Base-by-base conservation (phyloP, 1,284 basidiomycete genomes). In the Puccinia polysora region DNA sequence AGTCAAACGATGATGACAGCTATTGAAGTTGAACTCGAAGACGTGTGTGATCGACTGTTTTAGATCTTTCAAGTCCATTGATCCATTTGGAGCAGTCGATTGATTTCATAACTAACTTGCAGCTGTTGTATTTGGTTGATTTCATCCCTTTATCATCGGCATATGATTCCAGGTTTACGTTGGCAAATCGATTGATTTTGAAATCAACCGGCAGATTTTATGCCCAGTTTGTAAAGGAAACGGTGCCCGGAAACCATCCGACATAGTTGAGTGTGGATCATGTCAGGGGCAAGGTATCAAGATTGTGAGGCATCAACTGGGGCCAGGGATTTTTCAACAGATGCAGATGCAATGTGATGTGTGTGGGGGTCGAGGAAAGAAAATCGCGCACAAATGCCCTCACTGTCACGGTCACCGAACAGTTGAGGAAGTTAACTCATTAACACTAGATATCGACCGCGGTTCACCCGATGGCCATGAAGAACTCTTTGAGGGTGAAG, bases 171-270 rank as follows among this genome's bases (percentile, higher is more conserved):
- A 68, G 20, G 53, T 71, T 43, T 71, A 71, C 38, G 53, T 62
- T 43, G 68, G 68, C 15, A 40, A 58, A 25, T 71, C 68, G 8
- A 7, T 56, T n/a, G 75, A 94, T 89, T 94, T 96, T 81, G 87
- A 88, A 82, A 85, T 95, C 77, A 89, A 87, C 78, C 92, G 94
- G 78, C 86, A 86, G 73, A 86, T 94, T 55, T 86, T 97, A 34
- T 96, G 93, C 78, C 89, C 94, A 79, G 88, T 93, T 79, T 97
- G 93, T 81, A 86, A 91, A 76, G 93, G 93, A 5, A 87, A 89
- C 2, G 93, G 93, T 30, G 93, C 94, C 0, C 88, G 91, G 1
- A 90, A 90, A 0, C 88, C 90, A 58, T 80, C 84, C 12, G 91
- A 96, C 78, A 89, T 97, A 36, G 88, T 91, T 75, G 84, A 85